phyloP scores from a whole-genome alignment of 2,329 filamentous ascomycete species.

The Sclerotinia sclerotiorum region DNA sequence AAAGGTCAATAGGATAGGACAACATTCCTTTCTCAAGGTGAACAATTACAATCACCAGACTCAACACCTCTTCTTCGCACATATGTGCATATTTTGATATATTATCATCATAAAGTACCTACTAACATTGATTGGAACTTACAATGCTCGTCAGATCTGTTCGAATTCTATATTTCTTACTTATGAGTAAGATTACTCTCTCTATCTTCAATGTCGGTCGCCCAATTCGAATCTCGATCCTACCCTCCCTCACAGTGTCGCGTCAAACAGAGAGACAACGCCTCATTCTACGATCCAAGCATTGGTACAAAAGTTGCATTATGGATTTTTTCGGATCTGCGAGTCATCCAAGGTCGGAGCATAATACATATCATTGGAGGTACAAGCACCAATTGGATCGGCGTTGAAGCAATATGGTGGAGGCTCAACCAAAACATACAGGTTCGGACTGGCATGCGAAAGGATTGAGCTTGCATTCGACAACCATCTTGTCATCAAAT shows the following conservation, averaged over 20 bases:
- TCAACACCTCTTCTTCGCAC: background rate
- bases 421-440: background rate
- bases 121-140: background rate
- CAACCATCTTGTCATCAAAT: background rate
- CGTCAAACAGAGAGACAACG: background rate
- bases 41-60: background rate
- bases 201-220: background rate
- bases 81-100: too few species aligned
- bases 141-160: background rate
- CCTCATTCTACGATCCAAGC: too few species aligned
- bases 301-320: too few species aligned
- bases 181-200: background rate
- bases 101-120: background rate
- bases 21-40: background rate
- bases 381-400: background rate
- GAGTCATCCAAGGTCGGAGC: background rate
- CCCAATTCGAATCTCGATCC: background rate
- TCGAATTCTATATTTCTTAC: background rate
- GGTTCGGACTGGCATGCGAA: background rate
- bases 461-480: background rate
- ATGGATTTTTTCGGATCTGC: too few species aligned
- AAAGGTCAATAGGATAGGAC: background rate
- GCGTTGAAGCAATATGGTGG: background rate
- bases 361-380: background rate
- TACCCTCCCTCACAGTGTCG: background rate